Percentiles rank a stretch among this genome's conserved stretches.
phyloP scores from a whole-genome alignment of 1,284 basidiomycete genomes.

The Papiliotrema laurentii region DNA sequence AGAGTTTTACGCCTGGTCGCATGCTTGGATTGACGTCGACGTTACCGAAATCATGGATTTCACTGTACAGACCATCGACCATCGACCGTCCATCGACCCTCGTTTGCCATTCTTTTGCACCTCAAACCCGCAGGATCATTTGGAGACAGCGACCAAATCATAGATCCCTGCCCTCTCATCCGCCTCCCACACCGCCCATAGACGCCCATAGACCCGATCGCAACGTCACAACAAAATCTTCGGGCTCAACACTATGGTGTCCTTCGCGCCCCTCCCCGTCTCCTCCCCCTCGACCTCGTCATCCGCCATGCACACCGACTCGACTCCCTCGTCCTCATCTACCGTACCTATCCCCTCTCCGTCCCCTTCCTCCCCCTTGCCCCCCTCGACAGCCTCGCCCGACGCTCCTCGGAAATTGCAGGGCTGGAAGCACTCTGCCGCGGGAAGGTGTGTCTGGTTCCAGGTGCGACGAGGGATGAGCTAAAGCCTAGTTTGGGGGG shows the following conservation, averaged over 20 bases:
- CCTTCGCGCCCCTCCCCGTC: no score
- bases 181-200: no score
- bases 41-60: no score
- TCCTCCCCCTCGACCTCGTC: background rate
- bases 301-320: background rate
- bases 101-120: no score
- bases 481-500: constrained; percentile 68
- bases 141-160: no score
- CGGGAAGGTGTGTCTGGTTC: constrained; percentile 67
- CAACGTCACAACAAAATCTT: background rate
- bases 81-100: no score
- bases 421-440: constrained; percentile 78
- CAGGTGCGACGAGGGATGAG: background rate
- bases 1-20: no score
- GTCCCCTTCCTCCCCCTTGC: constrained; percentile 6
- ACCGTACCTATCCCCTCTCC: background rate
- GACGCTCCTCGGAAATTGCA: constrained; percentile 53
- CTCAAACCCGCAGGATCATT: no score
- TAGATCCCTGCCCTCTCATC: no score
- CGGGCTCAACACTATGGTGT: background rate
- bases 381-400: constrained; percentile 18
- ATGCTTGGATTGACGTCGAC: no score
- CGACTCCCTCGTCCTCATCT: background rate
- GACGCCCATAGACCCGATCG: no score
- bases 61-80: no score